Evolutionary conservation across 2,329 filamentous ascomycete genomes (phyloP).

Genomic region (Penicillium crustosum): DNA sequence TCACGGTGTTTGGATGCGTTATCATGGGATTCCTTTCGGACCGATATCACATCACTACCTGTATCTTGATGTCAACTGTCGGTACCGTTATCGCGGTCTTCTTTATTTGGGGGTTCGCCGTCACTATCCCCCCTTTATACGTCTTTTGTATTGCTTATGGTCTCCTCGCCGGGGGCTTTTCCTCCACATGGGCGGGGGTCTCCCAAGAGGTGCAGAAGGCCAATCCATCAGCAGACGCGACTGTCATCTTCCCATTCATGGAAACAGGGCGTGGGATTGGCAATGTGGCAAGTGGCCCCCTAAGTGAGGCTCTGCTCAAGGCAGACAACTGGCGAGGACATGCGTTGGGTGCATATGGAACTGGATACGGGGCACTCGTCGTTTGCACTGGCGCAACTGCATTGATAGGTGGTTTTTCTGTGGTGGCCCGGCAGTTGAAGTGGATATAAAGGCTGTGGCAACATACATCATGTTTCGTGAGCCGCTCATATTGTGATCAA

Average conservation of each 20-base stretch:
- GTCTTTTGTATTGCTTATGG: slow-evolving; percentile 23
- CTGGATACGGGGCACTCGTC: slow-evolving; percentile 21
- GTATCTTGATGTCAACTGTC: slow-evolving; percentile 22
- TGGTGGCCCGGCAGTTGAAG: slow-evolving; percentile 15
- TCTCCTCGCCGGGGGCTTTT: slow-evolving; percentile 21
- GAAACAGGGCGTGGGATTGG: slow-evolving; percentile 23
- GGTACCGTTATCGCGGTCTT: slow-evolving; percentile 22
- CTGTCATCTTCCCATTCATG: slow-evolving; percentile 27
- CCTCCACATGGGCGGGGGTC: slow-evolving; percentile 25
- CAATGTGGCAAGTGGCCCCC: slow-evolving; percentile 22
- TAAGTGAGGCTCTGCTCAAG: slow-evolving; percentile 23
- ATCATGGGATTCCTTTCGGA: slow-evolving; percentile 33
- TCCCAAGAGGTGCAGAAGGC: slow-evolving; percentile 18
- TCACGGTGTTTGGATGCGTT: slow-evolving; percentile 37
- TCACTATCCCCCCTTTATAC: slow-evolving; percentile 15
- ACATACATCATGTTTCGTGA: background rate
- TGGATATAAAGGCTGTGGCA: slow-evolving; percentile 10
- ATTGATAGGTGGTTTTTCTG: slow-evolving; percentile 18
- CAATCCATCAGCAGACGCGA: slow-evolving; percentile 17
- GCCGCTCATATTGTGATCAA: background rate
- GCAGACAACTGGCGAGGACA: slow-evolving; percentile 13
- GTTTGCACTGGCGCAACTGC: slow-evolving; percentile 23
- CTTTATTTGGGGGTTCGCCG: slow-evolving; percentile 23
- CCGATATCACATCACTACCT: slow-evolving; percentile 22
- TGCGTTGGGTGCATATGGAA: slow-evolving; percentile 20